A percentile compares a stretch with the other conserved stretches of the same genome.
Conservation (phyloP, 257 asterid genomes). For the Ilex asprella region DNA sequence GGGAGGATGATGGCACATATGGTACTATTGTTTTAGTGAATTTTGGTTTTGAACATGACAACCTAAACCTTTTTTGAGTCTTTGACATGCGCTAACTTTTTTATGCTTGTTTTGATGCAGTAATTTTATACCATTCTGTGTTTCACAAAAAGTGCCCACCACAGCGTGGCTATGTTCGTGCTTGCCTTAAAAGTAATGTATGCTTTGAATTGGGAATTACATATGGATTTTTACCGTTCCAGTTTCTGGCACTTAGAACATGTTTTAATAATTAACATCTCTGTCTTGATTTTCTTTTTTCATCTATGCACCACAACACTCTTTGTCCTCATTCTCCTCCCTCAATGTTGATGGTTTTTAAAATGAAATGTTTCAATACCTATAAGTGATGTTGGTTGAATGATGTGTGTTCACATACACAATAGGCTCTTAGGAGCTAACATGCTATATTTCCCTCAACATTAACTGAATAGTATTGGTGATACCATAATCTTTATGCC, state of each 20-base stretch:
- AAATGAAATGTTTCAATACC: no score
- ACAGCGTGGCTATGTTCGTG: slow-evolving; percentile 71
- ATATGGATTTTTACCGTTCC: neutral
- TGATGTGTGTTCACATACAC: no score
- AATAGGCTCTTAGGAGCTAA: no score
- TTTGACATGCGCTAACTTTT: neutral
- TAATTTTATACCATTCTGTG: slow-evolving; percentile 81
- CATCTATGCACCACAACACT: no score
- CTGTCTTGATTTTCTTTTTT: no score
- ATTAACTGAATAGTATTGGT: no score
- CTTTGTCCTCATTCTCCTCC: no score
- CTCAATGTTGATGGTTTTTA: no score
- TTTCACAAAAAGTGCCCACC: slow-evolving; percentile 71
- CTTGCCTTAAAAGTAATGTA: slow-evolving; percentile 84
- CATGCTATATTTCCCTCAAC: no score
- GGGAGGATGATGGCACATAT: slow-evolving; percentile 92
- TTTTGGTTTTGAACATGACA: neutral
- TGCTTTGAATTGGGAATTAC: slow-evolving; percentile 31
- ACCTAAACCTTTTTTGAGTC: neutral
- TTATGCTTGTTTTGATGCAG: slow-evolving; percentile 33
- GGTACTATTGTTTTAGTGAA: slow-evolving; percentile 36
- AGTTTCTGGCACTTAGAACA: slow-evolving; percentile 1
- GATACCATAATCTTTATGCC: no score
- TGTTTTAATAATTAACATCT: neutral
- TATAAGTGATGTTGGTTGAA: no score